These are phyloP conservation scores for Chaetomium tenue DNA, from an alignment of 495 filamentous ascomycete genomes.

Conservation along the genomic window DNA sequence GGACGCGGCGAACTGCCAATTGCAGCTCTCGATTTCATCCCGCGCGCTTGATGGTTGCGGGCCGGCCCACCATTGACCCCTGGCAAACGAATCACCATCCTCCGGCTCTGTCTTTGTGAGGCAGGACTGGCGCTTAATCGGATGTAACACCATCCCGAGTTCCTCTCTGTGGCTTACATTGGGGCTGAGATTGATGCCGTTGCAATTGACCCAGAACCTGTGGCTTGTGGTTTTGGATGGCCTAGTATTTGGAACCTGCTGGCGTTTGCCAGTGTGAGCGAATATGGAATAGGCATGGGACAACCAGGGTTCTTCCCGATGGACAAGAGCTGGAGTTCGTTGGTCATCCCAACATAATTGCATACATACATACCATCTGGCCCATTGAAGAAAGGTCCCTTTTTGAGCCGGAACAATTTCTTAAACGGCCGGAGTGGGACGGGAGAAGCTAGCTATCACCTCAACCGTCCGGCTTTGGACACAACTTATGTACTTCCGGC, in stretches of 20 bases:
- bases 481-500: too few species aligned
- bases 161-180: not conserved
- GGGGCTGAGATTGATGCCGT: not conserved
- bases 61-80: not conserved
- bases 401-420: too few species aligned
- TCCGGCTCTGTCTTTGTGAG: not conserved
- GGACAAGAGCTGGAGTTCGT: too few species aligned
- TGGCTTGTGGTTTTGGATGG: not conserved
- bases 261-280: too few species aligned
- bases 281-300: not conserved
- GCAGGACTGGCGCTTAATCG: slow-evolving; percentile 1
- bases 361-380: too few species aligned
- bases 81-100: not conserved
- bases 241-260: not conserved
- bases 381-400: too few species aligned
- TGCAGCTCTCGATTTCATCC: not conserved
- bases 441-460: too few species aligned
- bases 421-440: too few species aligned
- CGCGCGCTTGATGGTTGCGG: not conserved
- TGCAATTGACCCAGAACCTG: not conserved
- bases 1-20: not conserved
- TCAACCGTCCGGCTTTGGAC: too few species aligned
- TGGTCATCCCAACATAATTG: too few species aligned
- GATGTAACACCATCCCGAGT: not conserved
- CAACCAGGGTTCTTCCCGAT: not conserved